Conservation (phyloP, 176 grass and related monocot genomes). For the Paspalum vaginatum region DNA sequence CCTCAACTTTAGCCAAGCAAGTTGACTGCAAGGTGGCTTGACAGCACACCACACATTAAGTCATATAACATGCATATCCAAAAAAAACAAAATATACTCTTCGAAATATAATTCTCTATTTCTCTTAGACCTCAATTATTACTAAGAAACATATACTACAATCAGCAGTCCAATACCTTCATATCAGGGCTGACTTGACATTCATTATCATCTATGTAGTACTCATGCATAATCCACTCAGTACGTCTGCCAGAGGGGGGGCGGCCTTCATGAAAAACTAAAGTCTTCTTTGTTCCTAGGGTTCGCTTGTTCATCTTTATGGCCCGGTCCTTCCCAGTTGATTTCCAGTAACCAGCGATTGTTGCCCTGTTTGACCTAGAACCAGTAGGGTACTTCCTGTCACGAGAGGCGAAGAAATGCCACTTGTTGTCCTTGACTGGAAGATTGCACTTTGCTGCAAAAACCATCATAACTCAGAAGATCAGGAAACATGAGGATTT, state of each 20-base stretch:
- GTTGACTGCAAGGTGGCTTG: neutral
- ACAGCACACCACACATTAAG: constrained; percentile 20
- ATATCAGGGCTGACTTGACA: constrained; percentile 59
- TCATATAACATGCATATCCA: constrained; percentile 14
- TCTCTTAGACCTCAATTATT: constrained; percentile 14
- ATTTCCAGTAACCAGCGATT: constrained; percentile 88
- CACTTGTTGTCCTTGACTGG: constrained; percentile 78
- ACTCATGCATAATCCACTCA: constrained; percentile 99
- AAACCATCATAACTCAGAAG: constrained; percentile 19
- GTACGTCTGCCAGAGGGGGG: constrained; percentile 75
- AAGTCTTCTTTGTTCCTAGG: constrained; percentile 92
- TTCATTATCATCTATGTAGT: constrained; percentile 72
- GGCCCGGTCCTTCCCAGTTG: constrained; percentile 85
- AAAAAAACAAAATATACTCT: neutral
- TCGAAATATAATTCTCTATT: neutral
- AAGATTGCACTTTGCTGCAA: constrained; percentile 65
- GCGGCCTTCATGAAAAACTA: constrained; percentile 94
- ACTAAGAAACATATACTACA: neutral
- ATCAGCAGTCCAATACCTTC: constrained; percentile 57
- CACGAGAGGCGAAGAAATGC: constrained; percentile 82
- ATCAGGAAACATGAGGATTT: constrained; percentile 33
- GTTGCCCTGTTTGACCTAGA: constrained; percentile 80
- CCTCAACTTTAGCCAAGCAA: constrained; percentile 20
- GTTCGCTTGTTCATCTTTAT: constrained; percentile 56
- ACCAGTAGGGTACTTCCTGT: constrained; percentile 91